Evolutionary conservation across 2,329 filamentous ascomycete species (phyloP).

Genomic region (Hawksworthiomyces lignivorus): DNA sequence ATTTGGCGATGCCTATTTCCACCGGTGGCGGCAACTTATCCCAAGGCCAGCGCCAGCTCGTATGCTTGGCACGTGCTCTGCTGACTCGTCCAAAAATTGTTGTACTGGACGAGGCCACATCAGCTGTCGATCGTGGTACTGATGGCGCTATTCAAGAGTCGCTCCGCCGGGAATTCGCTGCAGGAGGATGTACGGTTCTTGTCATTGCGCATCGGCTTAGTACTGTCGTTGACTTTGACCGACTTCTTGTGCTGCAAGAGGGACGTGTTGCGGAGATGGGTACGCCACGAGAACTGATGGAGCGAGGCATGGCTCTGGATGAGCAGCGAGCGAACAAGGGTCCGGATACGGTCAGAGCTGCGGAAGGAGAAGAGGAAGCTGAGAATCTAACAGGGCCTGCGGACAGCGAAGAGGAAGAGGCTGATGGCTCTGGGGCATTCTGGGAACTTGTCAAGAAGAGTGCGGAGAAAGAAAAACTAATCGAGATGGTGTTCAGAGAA

Average conservation of each 20-base stretch:
- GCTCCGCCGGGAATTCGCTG: constrained; percentile 39
- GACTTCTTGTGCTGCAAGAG: constrained; percentile 39
- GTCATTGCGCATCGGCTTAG: constrained; percentile 32
- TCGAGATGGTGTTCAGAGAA: constrained; percentile 13
- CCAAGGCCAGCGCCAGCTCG: constrained; percentile 41
- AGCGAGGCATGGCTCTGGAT: constrained; percentile 24
- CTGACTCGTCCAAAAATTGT: constrained; percentile 33
- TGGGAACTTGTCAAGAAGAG: constrained; percentile 17
- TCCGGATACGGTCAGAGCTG: neutral
- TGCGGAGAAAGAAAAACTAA: constrained; percentile 16
- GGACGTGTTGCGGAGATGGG: constrained; percentile 39
- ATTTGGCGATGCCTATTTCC: constrained; percentile 24
- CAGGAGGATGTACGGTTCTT: constrained; percentile 46
- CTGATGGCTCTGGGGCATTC: constrained; percentile 15
- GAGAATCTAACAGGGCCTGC: too few species aligned
- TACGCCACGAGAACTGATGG: constrained; percentile 31
- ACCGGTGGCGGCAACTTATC: constrained; percentile 30
- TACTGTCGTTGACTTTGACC: constrained; percentile 45
- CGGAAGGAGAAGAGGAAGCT: constrained; percentile 13
- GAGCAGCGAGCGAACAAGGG: constrained; percentile 2
- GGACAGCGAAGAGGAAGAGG: constrained; percentile 21
- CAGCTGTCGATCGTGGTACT: constrained; percentile 48
- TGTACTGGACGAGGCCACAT: constrained; percentile 34
- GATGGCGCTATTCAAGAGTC: constrained; percentile 50
- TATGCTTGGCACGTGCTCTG: constrained; percentile 39